Percentiles rank a stretch among this genome's conserved stretches.
Evolutionary conservation across 192 early-diverging fungal species (phyloP).

Genomic region (Lobosporangium transversale): DNA sequence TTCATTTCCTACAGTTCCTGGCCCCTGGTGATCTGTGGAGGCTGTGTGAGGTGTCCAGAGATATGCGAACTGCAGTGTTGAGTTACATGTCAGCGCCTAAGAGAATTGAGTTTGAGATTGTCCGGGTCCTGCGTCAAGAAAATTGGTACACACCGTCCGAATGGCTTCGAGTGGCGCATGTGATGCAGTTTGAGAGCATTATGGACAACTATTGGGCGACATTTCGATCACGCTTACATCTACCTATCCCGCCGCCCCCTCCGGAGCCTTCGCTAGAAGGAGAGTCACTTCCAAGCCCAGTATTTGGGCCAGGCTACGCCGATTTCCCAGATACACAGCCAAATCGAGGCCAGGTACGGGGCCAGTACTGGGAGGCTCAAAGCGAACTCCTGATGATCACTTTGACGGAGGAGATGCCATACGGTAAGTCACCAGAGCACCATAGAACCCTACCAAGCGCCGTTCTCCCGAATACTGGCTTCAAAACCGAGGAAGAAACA

Average conservation of each 20-base stretch:
- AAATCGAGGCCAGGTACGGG: no score
- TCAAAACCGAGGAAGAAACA: constrained; percentile 20
- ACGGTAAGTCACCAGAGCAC: no score
- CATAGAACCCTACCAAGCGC: no score
- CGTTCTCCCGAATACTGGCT: no score
- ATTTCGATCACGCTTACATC: no score
- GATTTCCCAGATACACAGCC: no score
- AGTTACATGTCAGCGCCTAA: constrained; percentile 31
- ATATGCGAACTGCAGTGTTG: constrained; percentile 13
- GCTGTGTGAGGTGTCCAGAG: constrained; percentile 21
- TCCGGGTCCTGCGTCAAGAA: constrained; percentile 37
- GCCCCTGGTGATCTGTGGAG: constrained; percentile 36
- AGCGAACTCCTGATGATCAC: no score
- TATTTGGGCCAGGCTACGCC: no score
- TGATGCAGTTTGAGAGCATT: neutral
- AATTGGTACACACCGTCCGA: no score
- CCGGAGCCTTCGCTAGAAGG: neutral
- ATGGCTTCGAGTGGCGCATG: constrained; percentile 16
- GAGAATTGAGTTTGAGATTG: constrained; percentile 19
- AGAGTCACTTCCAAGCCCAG: neutral
- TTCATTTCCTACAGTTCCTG: constrained; percentile 32
- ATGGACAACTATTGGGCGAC: no score
- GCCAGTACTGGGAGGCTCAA: no score
- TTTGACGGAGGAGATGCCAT: no score
- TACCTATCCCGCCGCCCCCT: neutral